These are phyloP conservation scores for Fagopyrum homotropicum DNA, from an alignment of 148 eudicot genomes.

Conservation along the genomic window DNA sequence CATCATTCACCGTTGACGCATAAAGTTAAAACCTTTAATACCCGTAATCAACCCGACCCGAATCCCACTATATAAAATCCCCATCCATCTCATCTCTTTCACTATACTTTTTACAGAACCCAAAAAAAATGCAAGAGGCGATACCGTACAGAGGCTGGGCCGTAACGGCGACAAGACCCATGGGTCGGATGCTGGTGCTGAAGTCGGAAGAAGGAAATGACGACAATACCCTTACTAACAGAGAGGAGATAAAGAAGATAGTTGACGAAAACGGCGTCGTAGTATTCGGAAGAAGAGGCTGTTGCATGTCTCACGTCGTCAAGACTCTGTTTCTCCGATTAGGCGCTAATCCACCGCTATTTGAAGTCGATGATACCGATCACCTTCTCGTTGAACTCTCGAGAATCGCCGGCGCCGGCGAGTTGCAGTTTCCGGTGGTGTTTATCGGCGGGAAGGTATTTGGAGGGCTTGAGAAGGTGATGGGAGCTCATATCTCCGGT, in stretches of 20 bases:
- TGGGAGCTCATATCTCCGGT: conserved; percentile 79
- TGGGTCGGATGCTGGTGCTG: conserved; percentile 1
- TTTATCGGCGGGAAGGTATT: conserved; percentile 65
- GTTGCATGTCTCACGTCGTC: conserved; percentile 83
- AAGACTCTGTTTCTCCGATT: conserved; percentile 48
- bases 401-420: conserved; percentile 4
- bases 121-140: conserved; percentile 42
- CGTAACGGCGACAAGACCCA: conserved; percentile 20
- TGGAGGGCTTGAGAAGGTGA: conserved; percentile 70
- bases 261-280: conserved; percentile 63
- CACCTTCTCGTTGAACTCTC: conserved; percentile 30
- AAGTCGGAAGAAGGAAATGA: not conserved
- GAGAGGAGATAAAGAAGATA: conserved; percentile 14
- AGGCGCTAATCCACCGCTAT: conserved; percentile 61
- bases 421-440: conserved; percentile 53
- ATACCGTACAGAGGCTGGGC: conserved; percentile 35
- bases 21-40: not conserved
- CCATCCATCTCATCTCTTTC: not conserved
- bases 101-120: too few relatives aligned
- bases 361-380: conserved; percentile 40
- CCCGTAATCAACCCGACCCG: not conserved
- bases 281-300: conserved; percentile 55
- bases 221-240: conserved; percentile 1
- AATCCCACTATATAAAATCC: not conserved
- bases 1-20: conserved; percentile 4